Base-by-base conservation (phyloP, 352 stramenopile species). In the Phytophthora constricta region DNA sequence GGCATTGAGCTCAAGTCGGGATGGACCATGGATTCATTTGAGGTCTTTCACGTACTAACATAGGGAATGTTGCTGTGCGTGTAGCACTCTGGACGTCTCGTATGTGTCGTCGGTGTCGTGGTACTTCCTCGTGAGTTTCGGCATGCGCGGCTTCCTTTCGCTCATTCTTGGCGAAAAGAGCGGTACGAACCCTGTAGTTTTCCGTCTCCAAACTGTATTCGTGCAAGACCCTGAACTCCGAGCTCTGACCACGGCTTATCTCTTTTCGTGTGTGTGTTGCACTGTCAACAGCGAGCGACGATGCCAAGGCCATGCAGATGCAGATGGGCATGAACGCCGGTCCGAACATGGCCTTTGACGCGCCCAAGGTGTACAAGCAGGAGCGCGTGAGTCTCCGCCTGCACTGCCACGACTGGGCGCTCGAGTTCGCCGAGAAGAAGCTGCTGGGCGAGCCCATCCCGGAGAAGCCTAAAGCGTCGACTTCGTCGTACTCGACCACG, bases 121-220 rank as follows among this genome's bases (percentile, higher is more conserved):
- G 97, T 99, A 99, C 77, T 99, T 99, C 80, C 87, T 99, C 62
- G 95, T 99, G 50, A 99, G 99, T 91, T 99, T 99, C 72, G 98
- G 97, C 68, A 92, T 99, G 65, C 92, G 96, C 63, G 95, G 92
- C 41, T 98, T 99, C 66, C 96, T 99, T 54, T 92, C 87, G 69
- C 86, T 99, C 39, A 96, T 98, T 55, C 91, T 99, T 52, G 97
- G 97, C 45, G 95, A 98, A 53, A 78, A 97, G 65, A 88, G 73
- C 45, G 85, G 88, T 92, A 79, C 42, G 74, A 11, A 37, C 31
- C n/a, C 13, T 37, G 31, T 11, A 37, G 31, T 37, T 13, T 11
- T 37, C 13, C 13, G 31, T 37, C 13, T 11, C n/a, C n/a, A n/a
- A n/a, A n/a, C n/a, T n/a, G n/a, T n/a, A n/a, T n/a, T n/a, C n/a